A percentile compares a stretch with the other conserved stretches of the same genome.
Conservation (phyloP, 1,284 basidiomycete species). For the Fomitopsis palustris region DNA sequence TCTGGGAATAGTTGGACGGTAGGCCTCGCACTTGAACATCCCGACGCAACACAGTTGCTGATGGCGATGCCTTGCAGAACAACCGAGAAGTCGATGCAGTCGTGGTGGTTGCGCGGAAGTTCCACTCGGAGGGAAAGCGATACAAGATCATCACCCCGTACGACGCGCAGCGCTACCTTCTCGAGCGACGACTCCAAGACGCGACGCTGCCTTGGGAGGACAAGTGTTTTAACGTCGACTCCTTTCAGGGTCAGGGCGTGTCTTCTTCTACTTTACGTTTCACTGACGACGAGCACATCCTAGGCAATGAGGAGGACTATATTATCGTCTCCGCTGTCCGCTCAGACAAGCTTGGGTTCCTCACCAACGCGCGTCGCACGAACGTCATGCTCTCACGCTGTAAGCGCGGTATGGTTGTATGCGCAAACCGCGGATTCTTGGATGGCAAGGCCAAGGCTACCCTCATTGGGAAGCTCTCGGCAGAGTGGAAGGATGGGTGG, state of each 20-base stretch:
- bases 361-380: conserved; percentile 49
- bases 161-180: conserved; percentile 53
- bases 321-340: conserved; percentile 63
- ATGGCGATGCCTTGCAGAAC: conserved; percentile 3
- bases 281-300: not conserved
- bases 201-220: conserved; percentile 50
- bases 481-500: conserved; percentile 12
- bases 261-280: not conserved
- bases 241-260: conserved; percentile 52
- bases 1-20: conserved; percentile 42
- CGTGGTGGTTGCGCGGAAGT: conserved; percentile 21
- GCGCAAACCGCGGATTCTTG: conserved; percentile 19
- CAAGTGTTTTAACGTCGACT: conserved; percentile 62
- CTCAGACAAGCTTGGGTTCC: conserved; percentile 55
- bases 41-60: not conserved
- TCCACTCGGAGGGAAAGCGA: conserved; percentile 38
- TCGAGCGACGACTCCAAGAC: conserved; percentile 47
- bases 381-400: conserved; percentile 55
- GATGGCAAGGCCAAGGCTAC: conserved; percentile 7
- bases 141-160: conserved; percentile 71
- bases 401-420: conserved; percentile 20
- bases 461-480: conserved; percentile 13
- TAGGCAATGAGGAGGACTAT: conserved; percentile 39
- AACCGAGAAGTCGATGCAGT: conserved; percentile 23
- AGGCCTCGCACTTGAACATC: conserved; percentile 5